phyloP scores from a whole-genome alignment of 306 rosid genomes.

The Quercus gilva region DNA sequence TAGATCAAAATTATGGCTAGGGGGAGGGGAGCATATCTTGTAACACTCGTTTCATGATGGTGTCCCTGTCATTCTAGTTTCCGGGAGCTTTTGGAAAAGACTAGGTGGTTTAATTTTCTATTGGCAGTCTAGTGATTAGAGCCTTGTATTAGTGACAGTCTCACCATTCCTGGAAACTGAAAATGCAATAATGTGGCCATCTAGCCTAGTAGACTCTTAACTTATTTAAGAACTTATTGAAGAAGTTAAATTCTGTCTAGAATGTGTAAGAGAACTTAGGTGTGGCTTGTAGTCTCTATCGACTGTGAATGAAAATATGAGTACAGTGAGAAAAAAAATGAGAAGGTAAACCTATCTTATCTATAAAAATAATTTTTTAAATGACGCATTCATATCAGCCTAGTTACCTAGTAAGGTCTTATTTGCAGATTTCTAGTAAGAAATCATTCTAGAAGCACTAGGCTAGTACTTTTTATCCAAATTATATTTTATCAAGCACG shows the following conservation, averaged over 20 bases:
- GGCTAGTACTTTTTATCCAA: not conserved
- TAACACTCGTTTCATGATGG: not conserved
- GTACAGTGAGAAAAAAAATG: not conserved
- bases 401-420: not conserved
- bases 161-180: not conserved
- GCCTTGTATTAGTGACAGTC: not conserved
- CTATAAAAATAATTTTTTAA: not conserved
- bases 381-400: not conserved
- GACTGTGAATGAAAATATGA: not conserved
- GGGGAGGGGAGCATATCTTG: not conserved
- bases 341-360: not conserved
- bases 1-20: too few species aligned
- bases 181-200: not conserved
- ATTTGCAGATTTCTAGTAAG: not conserved
- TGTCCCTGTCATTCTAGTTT: not conserved
- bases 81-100: not conserved
- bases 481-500: not conserved
- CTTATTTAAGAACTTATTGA: not conserved
- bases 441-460: not conserved
- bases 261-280: not conserved
- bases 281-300: not conserved
- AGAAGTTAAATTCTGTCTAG: not conserved
- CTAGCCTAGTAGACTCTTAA: not conserved
- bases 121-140: not conserved
- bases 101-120: not conserved